Percentiles rank a stretch among this genome's conserved stretches.
Conservation (phyloP, 805 yeast genomes). For the Danielia reshetovae region DNA sequence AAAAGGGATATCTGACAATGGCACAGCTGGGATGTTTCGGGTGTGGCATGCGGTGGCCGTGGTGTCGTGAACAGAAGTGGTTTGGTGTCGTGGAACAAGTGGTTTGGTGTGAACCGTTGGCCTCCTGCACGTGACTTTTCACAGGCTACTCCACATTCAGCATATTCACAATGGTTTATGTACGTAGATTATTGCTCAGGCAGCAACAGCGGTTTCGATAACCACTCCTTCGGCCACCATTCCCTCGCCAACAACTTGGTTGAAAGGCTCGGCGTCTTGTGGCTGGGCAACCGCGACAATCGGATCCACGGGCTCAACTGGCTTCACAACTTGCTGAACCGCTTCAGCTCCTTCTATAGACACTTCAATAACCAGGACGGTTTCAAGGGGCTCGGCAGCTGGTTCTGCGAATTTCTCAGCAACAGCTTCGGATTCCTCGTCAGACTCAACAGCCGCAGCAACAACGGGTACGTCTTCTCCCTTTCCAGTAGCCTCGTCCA, state of each 20-base stretch:
- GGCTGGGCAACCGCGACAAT: no score
- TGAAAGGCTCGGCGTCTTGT: slow-evolving; percentile 1
- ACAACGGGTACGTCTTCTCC: slow-evolving; percentile 3
- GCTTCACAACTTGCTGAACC: slow-evolving; percentile 1
- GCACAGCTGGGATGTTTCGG: not conserved
- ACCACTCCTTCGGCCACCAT: not conserved
- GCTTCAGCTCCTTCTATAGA: not conserved
- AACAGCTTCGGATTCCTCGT: not conserved
- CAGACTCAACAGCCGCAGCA: slow-evolving; percentile 2
- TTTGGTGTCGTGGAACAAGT: no score
- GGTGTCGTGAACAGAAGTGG: no score
- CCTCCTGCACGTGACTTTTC: no score
- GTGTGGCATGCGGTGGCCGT: no score
- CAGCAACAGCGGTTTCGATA: not conserved
- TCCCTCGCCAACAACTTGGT: slow-evolving; percentile 4
- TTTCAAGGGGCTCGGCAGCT: not conserved
- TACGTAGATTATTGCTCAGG: no score
- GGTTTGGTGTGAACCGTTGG: not conserved
- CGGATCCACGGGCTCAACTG: no score
- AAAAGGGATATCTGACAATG: not conserved
- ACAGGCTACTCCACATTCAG: no score
- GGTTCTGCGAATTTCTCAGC: not conserved
- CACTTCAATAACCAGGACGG: not conserved
- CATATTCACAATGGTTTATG: no score
- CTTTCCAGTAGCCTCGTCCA: slow-evolving; percentile 11